Evolutionary conservation across 2,329 filamentous ascomycete species (phyloP).

Genomic region (Phyllosticta citrichinensis): DNA sequence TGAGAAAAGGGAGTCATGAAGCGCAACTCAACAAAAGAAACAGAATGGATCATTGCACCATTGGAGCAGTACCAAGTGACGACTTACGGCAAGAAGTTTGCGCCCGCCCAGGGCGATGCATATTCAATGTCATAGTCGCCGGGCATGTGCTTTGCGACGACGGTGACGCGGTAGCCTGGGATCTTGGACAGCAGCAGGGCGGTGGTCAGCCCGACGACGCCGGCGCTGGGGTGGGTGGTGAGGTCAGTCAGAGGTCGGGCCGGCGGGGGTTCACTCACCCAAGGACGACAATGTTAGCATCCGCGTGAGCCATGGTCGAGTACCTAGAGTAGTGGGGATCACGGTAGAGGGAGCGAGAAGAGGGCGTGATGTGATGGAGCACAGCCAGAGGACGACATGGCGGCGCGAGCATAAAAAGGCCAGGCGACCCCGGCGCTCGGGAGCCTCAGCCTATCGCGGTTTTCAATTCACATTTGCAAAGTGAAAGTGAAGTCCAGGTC

Average conservation of each 20-base stretch:
- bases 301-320: not conserved
- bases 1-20: not conserved
- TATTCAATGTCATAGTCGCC: slow-evolving; percentile 91
- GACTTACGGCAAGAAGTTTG: slow-evolving; percentile 55
- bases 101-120: slow-evolving; percentile 79
- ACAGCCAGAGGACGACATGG: too few species aligned
- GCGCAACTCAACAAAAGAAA: not conserved
- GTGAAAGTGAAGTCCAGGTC: too few species aligned
- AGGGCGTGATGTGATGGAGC: too few species aligned
- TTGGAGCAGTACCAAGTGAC: too few species aligned
- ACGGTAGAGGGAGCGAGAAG: too few species aligned
- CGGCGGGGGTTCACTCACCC: slow-evolving; percentile 28
- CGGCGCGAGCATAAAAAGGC: not conserved
- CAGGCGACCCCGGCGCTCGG: not conserved
- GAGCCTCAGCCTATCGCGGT: slow-evolving; percentile 1
- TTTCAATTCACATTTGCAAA: not conserved
- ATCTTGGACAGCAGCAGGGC: slow-evolving; percentile 52
- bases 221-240: slow-evolving; percentile 39
- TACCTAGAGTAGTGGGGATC: not conserved
- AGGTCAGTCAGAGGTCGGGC: not conserved
- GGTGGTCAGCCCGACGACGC: slow-evolving; percentile 56
- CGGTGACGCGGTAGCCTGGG: slow-evolving; percentile 49
- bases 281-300: slow-evolving; percentile 35
- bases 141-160: slow-evolving; percentile 82
- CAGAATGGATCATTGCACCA: not conserved